Conservation (phyloP, 768 basidiomycete species). For the Cantharellus anzutake region DNA sequence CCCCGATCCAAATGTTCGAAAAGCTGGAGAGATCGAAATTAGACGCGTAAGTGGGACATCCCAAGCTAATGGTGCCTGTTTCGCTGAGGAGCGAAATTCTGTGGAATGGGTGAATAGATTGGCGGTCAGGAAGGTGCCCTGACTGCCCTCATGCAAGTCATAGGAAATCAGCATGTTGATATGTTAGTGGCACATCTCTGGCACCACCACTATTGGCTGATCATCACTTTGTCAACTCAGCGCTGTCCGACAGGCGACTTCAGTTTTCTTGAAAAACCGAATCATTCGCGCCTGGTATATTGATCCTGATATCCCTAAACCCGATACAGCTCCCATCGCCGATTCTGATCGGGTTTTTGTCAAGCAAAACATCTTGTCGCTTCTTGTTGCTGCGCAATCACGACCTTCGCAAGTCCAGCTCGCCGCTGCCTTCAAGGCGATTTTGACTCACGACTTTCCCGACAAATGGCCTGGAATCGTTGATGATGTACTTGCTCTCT, state of each 20-base stretch:
- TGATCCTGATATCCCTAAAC: slow-evolving; percentile 26
- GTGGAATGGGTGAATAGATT: slow-evolving; percentile 26
- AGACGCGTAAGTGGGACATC: slow-evolving; percentile 37
- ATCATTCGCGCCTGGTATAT: slow-evolving; percentile 46
- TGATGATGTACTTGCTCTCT: slow-evolving; percentile 43
- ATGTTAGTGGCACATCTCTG: slow-evolving; percentile 30
- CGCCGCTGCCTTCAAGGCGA: slow-evolving; percentile 47
- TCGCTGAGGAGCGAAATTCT: not conserved
- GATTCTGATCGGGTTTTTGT: slow-evolving; percentile 55
- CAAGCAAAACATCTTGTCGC: slow-evolving; percentile 41
- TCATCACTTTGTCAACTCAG: slow-evolving; percentile 20
- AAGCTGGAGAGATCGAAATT: slow-evolving; percentile 72
- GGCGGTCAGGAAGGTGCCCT: slow-evolving; percentile 67
- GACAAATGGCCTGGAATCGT: slow-evolving; percentile 51
- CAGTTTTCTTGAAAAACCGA: slow-evolving; percentile 85
- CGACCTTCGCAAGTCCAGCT: slow-evolving; percentile 58
- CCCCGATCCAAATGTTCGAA: slow-evolving; percentile 72
- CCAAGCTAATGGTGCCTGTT: not conserved
- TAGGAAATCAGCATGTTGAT: slow-evolving; percentile 58
- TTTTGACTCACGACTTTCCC: slow-evolving; percentile 64
- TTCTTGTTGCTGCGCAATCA: slow-evolving; percentile 49
- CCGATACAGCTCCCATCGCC: slow-evolving; percentile 45
- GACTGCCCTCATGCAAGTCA: slow-evolving; percentile 68
- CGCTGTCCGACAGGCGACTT: slow-evolving; percentile 65
- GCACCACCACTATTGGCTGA: slow-evolving; percentile 2